Percentiles rank a stretch among this genome's conserved stretches.
These are phyloP conservation scores for Cystobasidium onofrii DNA, from an alignment of 768 basidiomycete genomes.

Conservation along the genomic window DNA sequence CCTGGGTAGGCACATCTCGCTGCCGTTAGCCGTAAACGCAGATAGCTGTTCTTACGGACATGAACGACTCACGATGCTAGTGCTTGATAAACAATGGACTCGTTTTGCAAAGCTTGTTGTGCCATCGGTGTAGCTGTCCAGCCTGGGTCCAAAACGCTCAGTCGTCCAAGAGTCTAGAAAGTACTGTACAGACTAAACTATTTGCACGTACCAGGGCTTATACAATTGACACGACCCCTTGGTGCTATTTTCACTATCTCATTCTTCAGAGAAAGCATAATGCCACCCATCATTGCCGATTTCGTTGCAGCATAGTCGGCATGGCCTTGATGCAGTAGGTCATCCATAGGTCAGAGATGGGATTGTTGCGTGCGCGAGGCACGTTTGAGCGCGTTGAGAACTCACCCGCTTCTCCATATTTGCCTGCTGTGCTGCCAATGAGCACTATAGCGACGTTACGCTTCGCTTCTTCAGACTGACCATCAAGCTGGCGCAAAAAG, in stretches of 20 bases:
- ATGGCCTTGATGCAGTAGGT: background rate
- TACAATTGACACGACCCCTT: conserved; percentile 59
- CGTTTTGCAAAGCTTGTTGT: conserved; percentile 55
- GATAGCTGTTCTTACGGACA: too few relatives aligned
- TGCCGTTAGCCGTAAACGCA: too few relatives aligned
- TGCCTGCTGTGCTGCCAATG: conserved; percentile 64
- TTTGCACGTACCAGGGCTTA: conserved; percentile 56
- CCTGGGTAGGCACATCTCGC: too few relatives aligned
- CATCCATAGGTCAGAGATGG: background rate
- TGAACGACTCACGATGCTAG: conserved; percentile 45
- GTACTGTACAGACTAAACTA: background rate
- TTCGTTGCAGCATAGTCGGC: conserved; percentile 40
- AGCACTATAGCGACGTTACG: conserved; percentile 58
- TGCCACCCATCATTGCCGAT: conserved; percentile 46
- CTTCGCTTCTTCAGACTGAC: conserved; percentile 48
- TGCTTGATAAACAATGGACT: conserved; percentile 53
- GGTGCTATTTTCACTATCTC: conserved; percentile 71
- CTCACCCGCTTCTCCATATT: conserved; percentile 62
- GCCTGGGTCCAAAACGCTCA: too few relatives aligned
- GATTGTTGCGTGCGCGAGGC: background rate
- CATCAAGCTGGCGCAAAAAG: conserved; percentile 52
- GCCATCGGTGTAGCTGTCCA: conserved; percentile 54
- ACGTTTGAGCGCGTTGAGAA: too few relatives aligned
- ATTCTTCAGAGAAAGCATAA: conserved; percentile 63
- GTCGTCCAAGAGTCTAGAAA: too few relatives aligned